Percentiles rank a stretch among this genome's conserved stretches.
Evolutionary conservation across 805 yeast genomes (phyloP).

Genomic region (Naumovozyma castellii): DNA sequence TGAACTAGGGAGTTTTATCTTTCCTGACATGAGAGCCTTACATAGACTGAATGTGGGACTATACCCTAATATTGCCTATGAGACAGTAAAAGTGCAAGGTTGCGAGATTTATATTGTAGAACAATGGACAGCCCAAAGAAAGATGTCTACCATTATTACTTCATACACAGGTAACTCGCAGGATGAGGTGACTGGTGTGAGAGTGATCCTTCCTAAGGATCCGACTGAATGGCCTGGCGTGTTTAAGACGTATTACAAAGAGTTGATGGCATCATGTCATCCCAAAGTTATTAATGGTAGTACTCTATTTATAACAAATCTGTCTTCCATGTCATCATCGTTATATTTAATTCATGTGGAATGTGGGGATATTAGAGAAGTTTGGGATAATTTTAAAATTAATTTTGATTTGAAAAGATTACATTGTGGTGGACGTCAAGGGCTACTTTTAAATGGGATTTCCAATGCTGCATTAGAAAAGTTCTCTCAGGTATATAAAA

Average conservation of each 20-base stretch:
- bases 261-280: slow-evolving; percentile 54
- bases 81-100: slow-evolving; percentile 49
- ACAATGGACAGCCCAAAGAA: slow-evolving; percentile 81
- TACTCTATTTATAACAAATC: slow-evolving; percentile 65
- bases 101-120: slow-evolving; percentile 88
- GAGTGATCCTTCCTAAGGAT: slow-evolving; percentile 41
- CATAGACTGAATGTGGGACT: slow-evolving; percentile 37
- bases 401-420: slow-evolving; percentile 70
- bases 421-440: slow-evolving; percentile 80
- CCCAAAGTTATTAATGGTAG: slow-evolving; percentile 57
- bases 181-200: slow-evolving; percentile 53
- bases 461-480: slow-evolving; percentile 74
- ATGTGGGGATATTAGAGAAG: slow-evolving; percentile 42
- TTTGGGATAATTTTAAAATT: slow-evolving; percentile 52
- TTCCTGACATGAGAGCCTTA: slow-evolving; percentile 53
- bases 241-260: slow-evolving; percentile 54
- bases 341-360: slow-evolving; percentile 64
- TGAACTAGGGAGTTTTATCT: slow-evolving; percentile 24
- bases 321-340: slow-evolving; percentile 71
- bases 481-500: slow-evolving; percentile 63
- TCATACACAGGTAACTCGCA: slow-evolving; percentile 76
- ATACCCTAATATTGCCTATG: slow-evolving; percentile 33
- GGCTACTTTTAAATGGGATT: slow-evolving; percentile 59
- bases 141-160: slow-evolving; percentile 57
- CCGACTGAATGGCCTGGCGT: slow-evolving; percentile 28